Evolutionary conservation across 441 rosid genomes (phyloP), one percentile per base, ranked within the genome.

Genomic region (Omphalea diandra): DNA sequence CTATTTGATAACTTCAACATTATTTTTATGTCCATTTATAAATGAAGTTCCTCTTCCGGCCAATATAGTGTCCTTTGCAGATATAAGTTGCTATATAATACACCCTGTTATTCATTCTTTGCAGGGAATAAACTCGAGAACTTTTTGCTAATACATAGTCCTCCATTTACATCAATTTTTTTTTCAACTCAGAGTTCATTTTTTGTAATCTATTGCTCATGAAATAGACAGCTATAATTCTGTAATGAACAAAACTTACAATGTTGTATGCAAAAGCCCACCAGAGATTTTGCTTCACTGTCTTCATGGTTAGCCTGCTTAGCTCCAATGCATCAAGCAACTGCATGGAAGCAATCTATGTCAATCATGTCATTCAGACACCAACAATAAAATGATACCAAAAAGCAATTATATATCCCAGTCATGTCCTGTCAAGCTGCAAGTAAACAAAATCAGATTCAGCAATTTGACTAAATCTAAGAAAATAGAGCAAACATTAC

Each of bases 181-280:
- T 20, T 22, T 26, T 47, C 11, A 12, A 33, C 57, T 4, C 22
- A 22, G 46, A 27, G 41, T 22, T 33, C 32, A 47, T 3, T 49
- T 50, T n/a, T 36, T 15, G 12, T 15, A 15, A 15, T 7, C 2
- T 55, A 38, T 40, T 55, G 35, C 12, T 59, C 6, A n/a, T 38
- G 32, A 67, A 32, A 64, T 56, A n/a, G n/a, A n/a, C n/a, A n/a
- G n/a, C n/a, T n/a, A n/a, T n/a, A 26, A 10, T 26, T 24, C 33
- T 27, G 53, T 20, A 62, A 50, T 35, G 70, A 22, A 63, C 20
- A 46, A 58, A 67, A 84, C 98, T 88, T 87, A 94, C 99, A 53
- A 94, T 90, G 75, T 94, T 94, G 83, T 94, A 94, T 43, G 90
- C 97, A 40, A 95, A 95, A 32, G 99, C 99, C 99, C 99, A 95